Evolutionary conservation across 2,329 filamentous ascomycete species (phyloP).

Genomic region (Aspergillus proliferans): DNA sequence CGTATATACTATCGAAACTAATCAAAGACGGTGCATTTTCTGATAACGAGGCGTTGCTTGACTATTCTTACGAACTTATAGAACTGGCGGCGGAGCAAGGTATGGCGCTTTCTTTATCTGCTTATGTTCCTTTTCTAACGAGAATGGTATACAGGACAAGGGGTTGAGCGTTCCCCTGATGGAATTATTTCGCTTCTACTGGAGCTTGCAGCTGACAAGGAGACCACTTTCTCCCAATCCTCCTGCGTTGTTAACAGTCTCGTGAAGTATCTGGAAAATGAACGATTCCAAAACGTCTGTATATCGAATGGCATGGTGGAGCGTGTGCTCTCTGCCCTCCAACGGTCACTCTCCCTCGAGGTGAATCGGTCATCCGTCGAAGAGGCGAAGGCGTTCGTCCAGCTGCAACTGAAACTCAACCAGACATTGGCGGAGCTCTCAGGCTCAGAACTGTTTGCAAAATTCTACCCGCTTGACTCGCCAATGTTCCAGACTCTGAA

Average conservation of each 20-base stretch:
- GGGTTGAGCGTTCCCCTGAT: conserved; percentile 28
- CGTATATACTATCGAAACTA: conserved; percentile 32
- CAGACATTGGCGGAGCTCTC: conserved; percentile 38
- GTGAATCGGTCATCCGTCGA: conserved; percentile 22
- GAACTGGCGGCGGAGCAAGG: conserved; percentile 36
- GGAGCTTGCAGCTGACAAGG: conserved; percentile 23
- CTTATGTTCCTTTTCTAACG: neutral
- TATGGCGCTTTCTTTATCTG: conserved; percentile 10
- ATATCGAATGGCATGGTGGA: conserved; percentile 28
- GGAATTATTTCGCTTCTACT: conserved; percentile 31
- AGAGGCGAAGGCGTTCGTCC: conserved; percentile 28
- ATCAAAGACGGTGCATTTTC: conserved; percentile 27
- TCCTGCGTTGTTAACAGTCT: conserved; percentile 28
- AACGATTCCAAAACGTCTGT: conserved; percentile 34
- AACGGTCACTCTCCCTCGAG: conserved; percentile 23
- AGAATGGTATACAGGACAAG: conserved; percentile 21
- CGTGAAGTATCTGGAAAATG: conserved; percentile 29
- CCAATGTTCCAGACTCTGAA: conserved; percentile 30
- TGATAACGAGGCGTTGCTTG: conserved; percentile 27
- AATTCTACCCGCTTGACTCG: conserved; percentile 34
- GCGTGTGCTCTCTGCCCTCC: conserved; percentile 26
- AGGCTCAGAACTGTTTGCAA: conserved; percentile 29
- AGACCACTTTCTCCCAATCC: conserved; percentile 24
- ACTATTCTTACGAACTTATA: conserved; percentile 36
- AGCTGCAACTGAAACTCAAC: conserved; percentile 34